Evolutionary conservation across 2,329 filamentous ascomycete species (phyloP), one percentile per base, ranked within the genome.

Genomic region (Grosmannia serpens): DNA sequence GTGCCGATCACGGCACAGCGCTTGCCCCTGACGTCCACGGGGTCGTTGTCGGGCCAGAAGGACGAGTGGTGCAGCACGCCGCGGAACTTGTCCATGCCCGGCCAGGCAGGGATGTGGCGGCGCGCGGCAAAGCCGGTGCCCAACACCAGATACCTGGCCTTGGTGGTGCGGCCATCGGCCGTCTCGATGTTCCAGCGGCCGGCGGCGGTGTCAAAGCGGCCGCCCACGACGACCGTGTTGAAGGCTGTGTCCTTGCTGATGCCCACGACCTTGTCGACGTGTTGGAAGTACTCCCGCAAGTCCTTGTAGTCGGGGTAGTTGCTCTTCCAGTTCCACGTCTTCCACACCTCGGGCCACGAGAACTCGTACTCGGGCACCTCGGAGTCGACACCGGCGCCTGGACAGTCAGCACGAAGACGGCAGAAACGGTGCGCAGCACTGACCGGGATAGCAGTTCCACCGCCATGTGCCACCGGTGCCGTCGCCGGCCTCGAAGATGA

Each of bases 1-100:
- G 83, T 86, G 15, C 85, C 84, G 38, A 87, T 80, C 58, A 87
- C 77, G 20, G 78, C 84, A 55, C 81, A 77, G 22, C 77, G 75
- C 67, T 87, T 87, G 53, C 76, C 76, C 49, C 74, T 74, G 31
- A 83, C 75, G 56, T 80, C 74, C n/a, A 86, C 72, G 15, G 22
- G 33, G 6, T 78, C 73, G 4, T 76, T 70, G 9, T 81, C 73
- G 1, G 83, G 82, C 83, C 83, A 85, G 67, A 80, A 80, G 1
- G 80, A 82, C 0, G 80, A 79, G 66, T 85, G 82, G 64, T 82
- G 76, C 15, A 84, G 75, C 20, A 75, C 67, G 24, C 84, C 84
- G 58, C 81, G 75, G 73, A 84, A 87, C 31, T 73, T 76, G 24
- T 82, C 75, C 61, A 85, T 75, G 15, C 83, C 82, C 13, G 76